phyloP scores from a whole-genome alignment of 2,329 filamentous ascomycete genomes.

The Aspergillus glaucus region DNA sequence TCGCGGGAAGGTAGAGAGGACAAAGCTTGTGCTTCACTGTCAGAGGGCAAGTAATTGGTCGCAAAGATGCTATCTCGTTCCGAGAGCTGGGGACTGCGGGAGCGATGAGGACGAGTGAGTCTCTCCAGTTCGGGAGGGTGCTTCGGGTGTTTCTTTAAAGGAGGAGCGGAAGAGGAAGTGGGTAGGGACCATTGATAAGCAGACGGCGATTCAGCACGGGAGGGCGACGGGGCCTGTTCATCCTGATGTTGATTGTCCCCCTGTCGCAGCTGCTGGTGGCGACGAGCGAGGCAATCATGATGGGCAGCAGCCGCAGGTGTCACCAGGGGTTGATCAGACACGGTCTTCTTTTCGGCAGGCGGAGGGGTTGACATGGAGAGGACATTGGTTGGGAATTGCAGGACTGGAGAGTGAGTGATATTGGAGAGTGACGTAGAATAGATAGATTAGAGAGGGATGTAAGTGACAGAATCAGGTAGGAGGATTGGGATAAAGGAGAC shows the following conservation, averaged over 20 bases:
- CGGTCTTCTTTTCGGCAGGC: constrained; percentile 37
- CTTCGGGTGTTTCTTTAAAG: constrained; percentile 33
- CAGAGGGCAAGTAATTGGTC: constrained; percentile 52
- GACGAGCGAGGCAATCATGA: constrained; percentile 34
- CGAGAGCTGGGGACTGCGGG: constrained; percentile 47
- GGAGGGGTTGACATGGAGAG: constrained; percentile 46
- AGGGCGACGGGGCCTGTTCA: constrained; percentile 19
- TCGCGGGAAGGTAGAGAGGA: not conserved
- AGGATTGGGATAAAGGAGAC: constrained; percentile 5
- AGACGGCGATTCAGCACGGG: constrained; percentile 32
- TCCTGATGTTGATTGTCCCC: constrained; percentile 22
- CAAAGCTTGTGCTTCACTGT: constrained; percentile 23
- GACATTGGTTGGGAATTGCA: constrained; percentile 42
- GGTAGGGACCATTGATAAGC: constrained; percentile 28
- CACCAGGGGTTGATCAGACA: constrained; percentile 36
- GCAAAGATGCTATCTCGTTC: constrained; percentile 60
- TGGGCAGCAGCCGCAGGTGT: constrained; percentile 38
- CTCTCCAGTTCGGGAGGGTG: constrained; percentile 20
- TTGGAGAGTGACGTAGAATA: constrained; percentile 9
- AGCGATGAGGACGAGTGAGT: constrained; percentile 17
- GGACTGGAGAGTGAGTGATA: constrained; percentile 13
- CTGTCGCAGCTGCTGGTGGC: constrained; percentile 27
- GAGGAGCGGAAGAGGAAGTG: constrained; percentile 13
- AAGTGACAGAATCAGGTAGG: constrained; percentile 3
- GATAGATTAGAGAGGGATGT: constrained; percentile 15